These are phyloP conservation scores for Lactarius trivialis DNA, from an alignment of 768 basidiomycete genomes.

Conservation along the genomic window DNA sequence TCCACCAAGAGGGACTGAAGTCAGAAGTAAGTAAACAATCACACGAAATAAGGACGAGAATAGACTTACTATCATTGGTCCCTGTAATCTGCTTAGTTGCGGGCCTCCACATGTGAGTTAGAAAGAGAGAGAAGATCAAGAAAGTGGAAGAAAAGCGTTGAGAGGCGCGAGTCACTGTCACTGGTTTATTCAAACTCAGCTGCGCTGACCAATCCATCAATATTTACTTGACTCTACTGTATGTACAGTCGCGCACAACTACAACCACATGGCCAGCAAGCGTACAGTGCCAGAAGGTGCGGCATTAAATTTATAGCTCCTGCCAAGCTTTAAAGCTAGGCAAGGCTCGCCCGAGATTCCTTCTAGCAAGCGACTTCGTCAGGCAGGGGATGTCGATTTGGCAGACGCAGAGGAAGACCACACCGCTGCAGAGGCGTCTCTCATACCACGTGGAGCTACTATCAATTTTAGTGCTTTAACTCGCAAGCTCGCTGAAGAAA, in stretches of 20 bases:
- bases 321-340: neutral
- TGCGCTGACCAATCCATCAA: constrained; percentile 8
- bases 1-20: constrained; percentile 61
- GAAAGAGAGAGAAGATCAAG: constrained; percentile 18
- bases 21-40: constrained; percentile 3
- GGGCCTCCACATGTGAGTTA: constrained; percentile 70
- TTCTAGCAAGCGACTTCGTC: constrained; percentile 37
- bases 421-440: constrained; percentile 29
- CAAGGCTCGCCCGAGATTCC: constrained; percentile 27
- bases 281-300: constrained; percentile 28
- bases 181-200: constrained; percentile 21
- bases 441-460: constrained; percentile 67
- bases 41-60: constrained; percentile 2
- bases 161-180: neutral
- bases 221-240: neutral
- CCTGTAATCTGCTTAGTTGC: constrained; percentile 87
- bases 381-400: constrained; percentile 50
- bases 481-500: constrained; percentile 65
- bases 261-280: constrained; percentile 20
- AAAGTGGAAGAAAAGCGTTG: constrained; percentile 17
- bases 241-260: no score
- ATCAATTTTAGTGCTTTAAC: constrained; percentile 84
- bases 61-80: constrained; percentile 79
- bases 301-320: neutral
- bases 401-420: constrained; percentile 54